Evolutionary conservation across 148 eudicot genomes (phyloP).

Genomic region (Persicaria maculosa): DNA sequence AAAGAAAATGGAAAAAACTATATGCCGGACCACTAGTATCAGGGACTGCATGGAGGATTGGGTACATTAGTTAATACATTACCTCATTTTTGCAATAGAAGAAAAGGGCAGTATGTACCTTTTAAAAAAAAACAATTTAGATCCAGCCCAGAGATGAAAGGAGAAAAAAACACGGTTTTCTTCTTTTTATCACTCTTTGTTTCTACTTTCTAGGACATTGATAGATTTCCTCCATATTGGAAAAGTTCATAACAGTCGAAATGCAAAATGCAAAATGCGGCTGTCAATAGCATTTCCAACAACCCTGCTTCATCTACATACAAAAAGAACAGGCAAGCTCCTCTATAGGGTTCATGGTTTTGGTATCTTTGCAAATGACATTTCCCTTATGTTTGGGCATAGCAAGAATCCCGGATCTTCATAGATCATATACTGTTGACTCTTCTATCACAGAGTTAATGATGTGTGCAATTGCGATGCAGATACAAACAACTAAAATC

Average conservation of each 20-base stretch:
- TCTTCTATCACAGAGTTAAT: neutral
- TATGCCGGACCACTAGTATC: too few relatives aligned
- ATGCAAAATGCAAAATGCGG: neutral
- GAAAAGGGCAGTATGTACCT: neutral
- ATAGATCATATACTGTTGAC: neutral
- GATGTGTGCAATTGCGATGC: neutral
- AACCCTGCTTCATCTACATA: neutral
- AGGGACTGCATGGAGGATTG: too few relatives aligned
- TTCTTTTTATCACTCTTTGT: neutral
- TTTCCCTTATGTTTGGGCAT: too few relatives aligned
- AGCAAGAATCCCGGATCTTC: neutral
- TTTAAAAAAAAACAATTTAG: neutral
- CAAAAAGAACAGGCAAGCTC: neutral
- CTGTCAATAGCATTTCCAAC: neutral
- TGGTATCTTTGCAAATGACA: too few relatives aligned
- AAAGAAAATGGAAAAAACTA: too few relatives aligned
- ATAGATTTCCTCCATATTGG: neutral
- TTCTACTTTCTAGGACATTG: neutral
- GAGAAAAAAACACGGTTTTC: neutral
- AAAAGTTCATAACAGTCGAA: too few relatives aligned
- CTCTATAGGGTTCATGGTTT: too few relatives aligned
- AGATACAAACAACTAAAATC: too few relatives aligned
- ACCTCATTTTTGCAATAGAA: neutral
- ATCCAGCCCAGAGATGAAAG: neutral
- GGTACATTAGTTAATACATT: neutral